Evolutionary conservation across 768 basidiomycete genomes (phyloP), one percentile per base, ranked within the genome.

Genomic region (Lepiota venenata): DNA sequence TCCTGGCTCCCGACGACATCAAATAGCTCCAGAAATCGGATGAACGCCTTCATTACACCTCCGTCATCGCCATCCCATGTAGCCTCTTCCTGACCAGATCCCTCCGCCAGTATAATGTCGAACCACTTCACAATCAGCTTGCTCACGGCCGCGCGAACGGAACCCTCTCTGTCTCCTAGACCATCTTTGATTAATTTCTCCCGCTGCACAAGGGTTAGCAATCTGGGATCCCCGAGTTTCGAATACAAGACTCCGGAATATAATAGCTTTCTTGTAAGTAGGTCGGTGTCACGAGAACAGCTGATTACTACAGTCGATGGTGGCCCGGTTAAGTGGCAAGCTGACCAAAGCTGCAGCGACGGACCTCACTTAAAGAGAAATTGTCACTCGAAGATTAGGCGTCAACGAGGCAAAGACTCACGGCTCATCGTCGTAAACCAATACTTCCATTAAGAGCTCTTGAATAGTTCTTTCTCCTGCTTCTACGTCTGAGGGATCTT

Each of bases 111-210:
- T 6, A 84, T 82, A 9, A 77, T 71, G 47, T 93, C 89, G 16
- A 93, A 82, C 96, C 96, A 98, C 15, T 78, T 77, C 0, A 80
- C 83, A 20, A 96, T 74, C 58, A 98, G 77, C 51, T 84, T 86
- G 3, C 82, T 87, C 0, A 92, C 88, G 0, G 93, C 91, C n/a
- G 86, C 76, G 21, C 90, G 77, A 1, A 98, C 95, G 2, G 72
- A 74, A 0, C 85, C 83, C 60, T 98, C 95, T 27, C 96, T 78
- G 69, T 98, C 96, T 0, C 93, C 89, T 3, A 98, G 74, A 0
- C 96, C 96, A 59, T 91, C 84, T 40, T 85, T 84, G n/a, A 96
- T 82, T 40, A 96, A 77, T 50, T 84, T 77, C 63, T 96, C 91
- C 36, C 96, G 80, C 67, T 97, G 93, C 0, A 83, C 75, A 27